These are phyloP conservation scores for Pichia thaimueangensis DNA, from an alignment of 805 yeast species.

Conservation along the genomic window DNA sequence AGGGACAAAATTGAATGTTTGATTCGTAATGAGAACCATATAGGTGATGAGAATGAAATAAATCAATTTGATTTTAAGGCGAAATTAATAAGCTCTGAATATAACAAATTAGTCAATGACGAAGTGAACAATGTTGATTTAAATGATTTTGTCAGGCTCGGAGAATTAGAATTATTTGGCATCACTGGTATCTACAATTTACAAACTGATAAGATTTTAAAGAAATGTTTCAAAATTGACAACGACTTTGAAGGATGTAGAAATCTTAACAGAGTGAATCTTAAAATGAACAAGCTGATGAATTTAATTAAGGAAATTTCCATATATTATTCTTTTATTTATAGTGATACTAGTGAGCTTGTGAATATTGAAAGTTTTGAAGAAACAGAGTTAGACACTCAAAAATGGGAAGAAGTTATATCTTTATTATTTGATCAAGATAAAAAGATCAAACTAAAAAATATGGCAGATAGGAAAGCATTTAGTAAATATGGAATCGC, in stretches of 20 bases:
- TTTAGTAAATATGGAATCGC: slow-evolving; percentile 15
- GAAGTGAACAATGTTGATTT: slow-evolving; percentile 17
- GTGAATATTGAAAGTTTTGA: slow-evolving; percentile 25
- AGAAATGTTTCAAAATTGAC: slow-evolving; percentile 67
- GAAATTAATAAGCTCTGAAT: slow-evolving; percentile 20
- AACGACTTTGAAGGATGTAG: slow-evolving; percentile 65
- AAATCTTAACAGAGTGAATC: slow-evolving; percentile 44
- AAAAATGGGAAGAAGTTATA: slow-evolving; percentile 36
- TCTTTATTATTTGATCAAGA: slow-evolving; percentile 25
- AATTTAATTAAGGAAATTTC: slow-evolving; percentile 41
- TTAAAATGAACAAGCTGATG: slow-evolving; percentile 38
- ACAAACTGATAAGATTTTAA: slow-evolving; percentile 15
- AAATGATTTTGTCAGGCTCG: slow-evolving; percentile 21
- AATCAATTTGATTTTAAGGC: slow-evolving; percentile 19
- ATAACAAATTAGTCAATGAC: slow-evolving; percentile 18
- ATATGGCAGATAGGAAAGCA: slow-evolving; percentile 14
- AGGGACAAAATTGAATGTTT: slow-evolving; percentile 28
- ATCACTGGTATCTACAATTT: slow-evolving; percentile 12
- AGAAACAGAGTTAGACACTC: slow-evolving; percentile 36
- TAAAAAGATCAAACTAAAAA: slow-evolving; percentile 19
- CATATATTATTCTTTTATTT: slow-evolving; percentile 32
- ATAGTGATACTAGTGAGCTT: slow-evolving; percentile 29
- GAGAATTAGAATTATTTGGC: slow-evolving; percentile 26
- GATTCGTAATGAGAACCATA: slow-evolving; percentile 7
- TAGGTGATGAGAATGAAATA: background rate